Percentiles rank a stretch among this genome's conserved stretches.
These are phyloP conservation scores for Fusarium oligoseptatum DNA, from an alignment of 2,329 filamentous ascomycete species.

Conservation along the genomic window DNA sequence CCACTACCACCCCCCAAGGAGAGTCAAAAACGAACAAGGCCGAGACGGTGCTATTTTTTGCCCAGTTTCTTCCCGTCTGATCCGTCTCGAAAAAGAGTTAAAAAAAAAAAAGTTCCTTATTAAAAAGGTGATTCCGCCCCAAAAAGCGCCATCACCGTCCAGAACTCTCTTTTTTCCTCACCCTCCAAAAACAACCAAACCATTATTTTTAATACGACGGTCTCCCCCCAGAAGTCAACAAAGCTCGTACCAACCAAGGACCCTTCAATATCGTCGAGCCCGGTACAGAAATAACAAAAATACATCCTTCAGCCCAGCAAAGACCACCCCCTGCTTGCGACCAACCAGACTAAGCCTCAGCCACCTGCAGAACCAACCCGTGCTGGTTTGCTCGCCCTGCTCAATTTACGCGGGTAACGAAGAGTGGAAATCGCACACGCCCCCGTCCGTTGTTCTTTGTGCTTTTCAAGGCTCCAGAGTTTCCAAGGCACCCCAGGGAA, in stretches of 20 bases:
- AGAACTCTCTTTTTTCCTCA: conserved; percentile 13
- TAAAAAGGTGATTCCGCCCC: conserved; percentile 24
- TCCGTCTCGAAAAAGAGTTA: background rate
- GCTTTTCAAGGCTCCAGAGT: too few relatives aligned
- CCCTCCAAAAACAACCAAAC: background rate
- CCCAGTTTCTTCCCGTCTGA: conserved; percentile 18
- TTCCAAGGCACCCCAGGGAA: too few relatives aligned
- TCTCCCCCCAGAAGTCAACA: background rate
- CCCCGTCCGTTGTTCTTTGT: too few relatives aligned
- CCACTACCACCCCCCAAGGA: background rate
- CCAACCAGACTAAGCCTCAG: too few relatives aligned
- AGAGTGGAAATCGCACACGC: too few relatives aligned
- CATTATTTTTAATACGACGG: background rate
- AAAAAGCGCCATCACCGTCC: background rate
- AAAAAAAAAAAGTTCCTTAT: conserved; percentile 11
- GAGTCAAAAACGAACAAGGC: background rate
- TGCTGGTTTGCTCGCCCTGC: too few relatives aligned
- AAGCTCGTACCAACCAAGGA: conserved; percentile 6
- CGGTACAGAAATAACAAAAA: too few relatives aligned
- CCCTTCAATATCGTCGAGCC: conserved; percentile 8
- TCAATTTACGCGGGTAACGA: too few relatives aligned
- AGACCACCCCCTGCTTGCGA: too few relatives aligned
- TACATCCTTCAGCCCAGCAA: too few relatives aligned
- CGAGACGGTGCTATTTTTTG: conserved; percentile 19
- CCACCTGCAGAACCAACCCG: too few relatives aligned